Evolutionary conservation across 495 filamentous ascomycete genomes (phyloP).

Genomic region (Aspergillus panamensis): DNA sequence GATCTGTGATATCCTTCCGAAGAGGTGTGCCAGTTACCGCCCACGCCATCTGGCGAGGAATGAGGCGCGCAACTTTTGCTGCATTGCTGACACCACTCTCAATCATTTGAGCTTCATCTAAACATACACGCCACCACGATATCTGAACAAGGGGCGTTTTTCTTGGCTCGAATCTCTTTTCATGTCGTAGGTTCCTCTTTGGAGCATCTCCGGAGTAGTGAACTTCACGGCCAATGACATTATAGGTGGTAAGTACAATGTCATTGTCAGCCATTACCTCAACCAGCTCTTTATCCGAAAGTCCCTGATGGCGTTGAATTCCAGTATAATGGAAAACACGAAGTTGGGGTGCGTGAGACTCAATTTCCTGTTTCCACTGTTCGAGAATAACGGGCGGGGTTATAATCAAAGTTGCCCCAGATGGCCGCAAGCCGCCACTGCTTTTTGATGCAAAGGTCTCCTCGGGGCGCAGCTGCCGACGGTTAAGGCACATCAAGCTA

Average conservation of each 20-base stretch:
- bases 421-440: slow-evolving; percentile 29
- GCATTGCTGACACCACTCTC: slow-evolving; percentile 83
- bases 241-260: slow-evolving; percentile 85
- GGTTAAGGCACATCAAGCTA: slow-evolving; percentile 66
- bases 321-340: slow-evolving; percentile 52
- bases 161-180: slow-evolving; percentile 61
- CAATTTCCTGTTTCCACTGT: slow-evolving; percentile 84
- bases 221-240: slow-evolving; percentile 70
- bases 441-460: slow-evolving; percentile 24
- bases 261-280: slow-evolving; percentile 55
- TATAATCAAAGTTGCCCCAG: slow-evolving; percentile 77
- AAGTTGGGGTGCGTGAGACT: slow-evolving; percentile 61
- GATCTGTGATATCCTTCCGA: slow-evolving; percentile 66
- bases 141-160: slow-evolving; percentile 74
- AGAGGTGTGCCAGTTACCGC: slow-evolving; percentile 90
- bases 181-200: slow-evolving; percentile 60
- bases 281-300: slow-evolving; percentile 45
- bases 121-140: slow-evolving; percentile 87
- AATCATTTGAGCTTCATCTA: slow-evolving; percentile 96
- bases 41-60: slow-evolving; percentile 86
- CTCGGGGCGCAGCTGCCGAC: slow-evolving; percentile 20
- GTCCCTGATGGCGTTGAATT: slow-evolving; percentile 38
- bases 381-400: slow-evolving; percentile 74
- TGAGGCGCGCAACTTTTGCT: slow-evolving; percentile 69
- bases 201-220: slow-evolving; percentile 67